These are phyloP conservation scores for Phyllosticta paracitricarpa DNA, from an alignment of 2,329 filamentous ascomycete species.

Conservation along the genomic window DNA sequence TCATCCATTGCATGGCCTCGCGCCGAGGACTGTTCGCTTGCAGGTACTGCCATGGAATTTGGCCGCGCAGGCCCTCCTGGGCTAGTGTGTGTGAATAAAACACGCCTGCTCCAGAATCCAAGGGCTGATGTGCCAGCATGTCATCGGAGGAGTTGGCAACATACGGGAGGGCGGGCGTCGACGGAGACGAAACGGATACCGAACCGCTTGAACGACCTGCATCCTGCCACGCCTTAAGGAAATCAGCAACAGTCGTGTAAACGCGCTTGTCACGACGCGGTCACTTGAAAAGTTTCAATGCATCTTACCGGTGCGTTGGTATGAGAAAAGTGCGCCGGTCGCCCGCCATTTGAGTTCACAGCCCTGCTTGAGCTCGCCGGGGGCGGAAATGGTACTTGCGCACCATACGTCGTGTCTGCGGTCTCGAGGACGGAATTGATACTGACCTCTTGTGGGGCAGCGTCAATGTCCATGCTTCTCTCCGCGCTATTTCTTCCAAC, in stretches of 20 bases:
- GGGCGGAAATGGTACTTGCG: not conserved
- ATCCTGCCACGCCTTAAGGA: not conserved
- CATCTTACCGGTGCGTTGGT: not conserved
- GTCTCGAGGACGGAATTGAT: not conserved
- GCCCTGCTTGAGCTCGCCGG: not conserved
- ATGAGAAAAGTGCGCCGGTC: not conserved
- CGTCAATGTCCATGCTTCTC: not conserved
- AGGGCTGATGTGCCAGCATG: not conserved
- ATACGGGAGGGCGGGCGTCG: not conserved
- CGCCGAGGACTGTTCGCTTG: not conserved
- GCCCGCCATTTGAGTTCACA: not conserved
- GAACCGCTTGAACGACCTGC: not conserved
- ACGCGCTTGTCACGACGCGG: not conserved
- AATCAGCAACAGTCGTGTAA: not conserved
- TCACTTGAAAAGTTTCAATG: not conserved
- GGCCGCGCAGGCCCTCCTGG: not conserved
- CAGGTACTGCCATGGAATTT: not conserved
- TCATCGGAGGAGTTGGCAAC: not conserved
- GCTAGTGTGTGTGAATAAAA: not conserved
- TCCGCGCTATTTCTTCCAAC: not conserved
- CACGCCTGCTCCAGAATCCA: not conserved
- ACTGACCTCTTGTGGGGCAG: not conserved
- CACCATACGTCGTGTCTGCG: not conserved
- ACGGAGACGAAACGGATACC: not conserved
- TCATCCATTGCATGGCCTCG: not conserved